Conservation (phyloP, 2,329 filamentous ascomycete genomes). For the Colletotrichum tropicicola region DNA sequence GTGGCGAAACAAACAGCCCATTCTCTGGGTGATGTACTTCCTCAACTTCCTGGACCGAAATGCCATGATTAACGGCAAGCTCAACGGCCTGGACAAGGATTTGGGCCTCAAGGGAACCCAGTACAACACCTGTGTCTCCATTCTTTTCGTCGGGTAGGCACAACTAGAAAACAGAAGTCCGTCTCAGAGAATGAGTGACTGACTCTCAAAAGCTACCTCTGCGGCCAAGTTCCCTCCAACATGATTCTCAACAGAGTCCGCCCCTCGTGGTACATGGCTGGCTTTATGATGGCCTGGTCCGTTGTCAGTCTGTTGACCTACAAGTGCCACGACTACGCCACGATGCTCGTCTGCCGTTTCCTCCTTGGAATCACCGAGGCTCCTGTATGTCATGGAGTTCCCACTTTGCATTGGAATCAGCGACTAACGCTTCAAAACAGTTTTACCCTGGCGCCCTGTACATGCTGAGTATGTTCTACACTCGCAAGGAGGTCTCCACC, state of each 20-base stretch:
- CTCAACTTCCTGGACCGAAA: slow-evolving; percentile 40
- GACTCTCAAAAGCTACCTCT: slow-evolving; percentile 17
- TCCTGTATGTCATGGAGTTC: background rate
- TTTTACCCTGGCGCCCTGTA: slow-evolving; percentile 32
- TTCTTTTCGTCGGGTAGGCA: slow-evolving; percentile 28
- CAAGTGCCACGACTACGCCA: slow-evolving; percentile 25
- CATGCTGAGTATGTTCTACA: slow-evolving; percentile 32
- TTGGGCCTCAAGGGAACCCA: slow-evolving; percentile 37
- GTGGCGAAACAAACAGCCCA: background rate
- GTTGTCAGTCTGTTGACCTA: slow-evolving; percentile 29
- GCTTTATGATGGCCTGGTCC: slow-evolving; percentile 31
- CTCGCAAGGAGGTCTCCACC: slow-evolving; percentile 27
- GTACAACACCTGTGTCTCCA: slow-evolving; percentile 39
- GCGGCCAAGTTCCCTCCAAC: slow-evolving; percentile 40
- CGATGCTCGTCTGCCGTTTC: slow-evolving; percentile 29
- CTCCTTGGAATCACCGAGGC: slow-evolving; percentile 31
- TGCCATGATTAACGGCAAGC: slow-evolving; percentile 39
- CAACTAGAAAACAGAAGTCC: background rate
- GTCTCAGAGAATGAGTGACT: background rate
- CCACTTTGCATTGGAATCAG: too few species aligned
- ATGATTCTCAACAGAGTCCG: slow-evolving; percentile 44
- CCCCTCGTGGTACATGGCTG: slow-evolving; percentile 32
- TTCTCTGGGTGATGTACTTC: slow-evolving; percentile 34
- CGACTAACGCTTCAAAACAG: too few species aligned
- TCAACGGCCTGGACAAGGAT: slow-evolving; percentile 38